Conservation (phyloP, 129 eudicot species). For the Flaveria trinervia region DNA sequence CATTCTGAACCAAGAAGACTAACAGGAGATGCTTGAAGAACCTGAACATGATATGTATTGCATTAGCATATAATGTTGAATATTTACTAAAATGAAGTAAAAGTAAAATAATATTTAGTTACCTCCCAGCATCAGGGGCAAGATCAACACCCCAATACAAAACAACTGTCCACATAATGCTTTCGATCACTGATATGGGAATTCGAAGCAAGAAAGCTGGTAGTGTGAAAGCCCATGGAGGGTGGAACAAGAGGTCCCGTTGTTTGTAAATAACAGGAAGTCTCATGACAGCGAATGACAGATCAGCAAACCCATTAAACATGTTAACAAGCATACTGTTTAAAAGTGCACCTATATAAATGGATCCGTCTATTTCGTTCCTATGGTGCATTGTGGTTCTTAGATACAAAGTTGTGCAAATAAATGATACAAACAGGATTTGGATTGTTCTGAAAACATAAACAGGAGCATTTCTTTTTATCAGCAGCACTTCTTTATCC, state of each 20-base stretch:
- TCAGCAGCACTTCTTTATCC: constrained; percentile 65
- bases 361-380: too few species aligned
- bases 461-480: constrained; percentile 86
- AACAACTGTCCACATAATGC: constrained; percentile 54
- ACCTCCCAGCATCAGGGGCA: constrained; percentile 56
- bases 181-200: constrained; percentile 44
- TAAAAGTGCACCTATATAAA: too few species aligned
- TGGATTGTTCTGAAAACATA: constrained; percentile 68
- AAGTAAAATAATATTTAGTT: neutral
- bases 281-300: too few species aligned
- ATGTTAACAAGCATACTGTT: too few species aligned
- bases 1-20: constrained; percentile 65
- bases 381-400: too few species aligned
- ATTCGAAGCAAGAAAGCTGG: too few species aligned
- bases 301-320: too few species aligned
- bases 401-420: too few species aligned
- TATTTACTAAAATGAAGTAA: neutral
- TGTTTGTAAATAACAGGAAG: too few species aligned
- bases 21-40: constrained; percentile 76
- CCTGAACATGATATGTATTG: constrained; percentile 35
- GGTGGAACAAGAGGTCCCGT: too few species aligned
- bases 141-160: constrained; percentile 66
- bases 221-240: too few species aligned
- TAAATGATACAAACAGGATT: constrained; percentile 19
- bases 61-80: neutral